Percentiles rank a stretch among this genome's conserved stretches.
These are phyloP conservation scores for Lentinula raphanica DNA, from an alignment of 768 basidiomycete genomes.

Conservation along the genomic window DNA sequence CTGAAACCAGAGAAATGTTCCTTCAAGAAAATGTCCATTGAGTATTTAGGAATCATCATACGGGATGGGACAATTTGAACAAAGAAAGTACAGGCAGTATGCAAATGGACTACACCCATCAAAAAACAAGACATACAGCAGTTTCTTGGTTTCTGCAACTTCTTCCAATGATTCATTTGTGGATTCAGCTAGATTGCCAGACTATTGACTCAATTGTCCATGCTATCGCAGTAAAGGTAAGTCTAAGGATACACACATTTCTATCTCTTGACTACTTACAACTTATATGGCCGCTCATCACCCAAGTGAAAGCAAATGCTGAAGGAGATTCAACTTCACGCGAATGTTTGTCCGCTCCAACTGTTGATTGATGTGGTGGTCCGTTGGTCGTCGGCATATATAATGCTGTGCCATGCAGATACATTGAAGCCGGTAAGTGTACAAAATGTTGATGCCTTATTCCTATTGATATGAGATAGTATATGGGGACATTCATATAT, in stretches of 20 bases:
- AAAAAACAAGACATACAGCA: too few relatives aligned
- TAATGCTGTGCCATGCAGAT: slow-evolving; percentile 19
- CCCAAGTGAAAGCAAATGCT: slow-evolving; percentile 19
- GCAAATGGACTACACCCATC: too few relatives aligned
- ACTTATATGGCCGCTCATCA: slow-evolving; percentile 14
- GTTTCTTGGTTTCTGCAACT: too few relatives aligned
- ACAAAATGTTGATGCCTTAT: not conserved
- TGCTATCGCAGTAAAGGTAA: slow-evolving; percentile 21
- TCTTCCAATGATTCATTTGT: too few relatives aligned
- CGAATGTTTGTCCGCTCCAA: not conserved
- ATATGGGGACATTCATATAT: slow-evolving; percentile 18
- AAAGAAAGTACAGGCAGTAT: too few relatives aligned
- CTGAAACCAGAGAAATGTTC: too few relatives aligned
- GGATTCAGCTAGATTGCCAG: too few relatives aligned
- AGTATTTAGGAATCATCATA: too few relatives aligned
- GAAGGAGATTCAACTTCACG: slow-evolving; percentile 14
- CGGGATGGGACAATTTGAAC: too few relatives aligned
- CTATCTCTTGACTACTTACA: not conserved
- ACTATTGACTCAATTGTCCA: too few relatives aligned
- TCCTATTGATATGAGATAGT: slow-evolving; percentile 4
- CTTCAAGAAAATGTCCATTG: too few relatives aligned
- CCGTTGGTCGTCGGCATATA: slow-evolving; percentile 23
- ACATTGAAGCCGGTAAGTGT: slow-evolving; percentile 13
- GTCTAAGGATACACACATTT: not conserved
- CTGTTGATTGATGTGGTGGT: slow-evolving; percentile 21